phyloP scores from a whole-genome alignment of 1,139 yeast species.

The Hyphopichia khmerensis region DNA sequence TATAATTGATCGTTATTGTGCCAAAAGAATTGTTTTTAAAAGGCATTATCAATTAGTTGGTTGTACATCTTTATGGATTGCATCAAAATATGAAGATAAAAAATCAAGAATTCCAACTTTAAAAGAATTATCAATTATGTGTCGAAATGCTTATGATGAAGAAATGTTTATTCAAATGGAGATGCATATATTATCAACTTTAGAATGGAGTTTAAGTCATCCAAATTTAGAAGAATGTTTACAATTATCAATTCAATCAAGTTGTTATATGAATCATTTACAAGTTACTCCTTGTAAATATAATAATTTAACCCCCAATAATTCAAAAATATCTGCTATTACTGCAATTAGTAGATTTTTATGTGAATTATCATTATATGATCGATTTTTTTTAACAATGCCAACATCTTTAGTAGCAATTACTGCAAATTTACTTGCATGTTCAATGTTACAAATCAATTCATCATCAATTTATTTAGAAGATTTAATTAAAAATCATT shows the following conservation, averaged over 20 bases:
- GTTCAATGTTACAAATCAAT: slow-evolving; percentile 57
- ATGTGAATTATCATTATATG: slow-evolving; percentile 75
- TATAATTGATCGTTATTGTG: slow-evolving; percentile 87
- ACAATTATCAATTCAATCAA: slow-evolving; percentile 48
- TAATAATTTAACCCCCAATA: slow-evolving; percentile 11
- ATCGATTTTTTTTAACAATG: slow-evolving; percentile 61
- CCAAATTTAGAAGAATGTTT: slow-evolving; percentile 63
- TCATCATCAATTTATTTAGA: slow-evolving; percentile 31
- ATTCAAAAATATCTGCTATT: slow-evolving; percentile 45
- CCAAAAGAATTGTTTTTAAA: slow-evolving; percentile 86
- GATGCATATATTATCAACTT: slow-evolving; percentile 77
- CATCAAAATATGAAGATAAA: slow-evolving; percentile 89
- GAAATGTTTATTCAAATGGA: slow-evolving; percentile 96
- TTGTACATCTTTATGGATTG: slow-evolving; percentile 91
- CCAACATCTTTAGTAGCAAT: slow-evolving; percentile 65
- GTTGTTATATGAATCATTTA: slow-evolving; percentile 14
- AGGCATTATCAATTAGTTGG: slow-evolving; percentile 93
- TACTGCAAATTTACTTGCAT: slow-evolving; percentile 70
- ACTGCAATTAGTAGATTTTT: slow-evolving; percentile 63
- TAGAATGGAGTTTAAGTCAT: slow-evolving; percentile 77
- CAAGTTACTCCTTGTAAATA: slow-evolving; percentile 34
- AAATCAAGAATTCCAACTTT: slow-evolving; percentile 82
- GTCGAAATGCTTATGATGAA: slow-evolving; percentile 82
- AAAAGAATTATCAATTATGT: slow-evolving; percentile 72
- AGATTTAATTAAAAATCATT: slow-evolving; percentile 19